These are phyloP conservation scores for Magnusiomyces tetraspermus DNA, from an alignment of 1,139 yeast genomes.

Conservation along the genomic window DNA sequence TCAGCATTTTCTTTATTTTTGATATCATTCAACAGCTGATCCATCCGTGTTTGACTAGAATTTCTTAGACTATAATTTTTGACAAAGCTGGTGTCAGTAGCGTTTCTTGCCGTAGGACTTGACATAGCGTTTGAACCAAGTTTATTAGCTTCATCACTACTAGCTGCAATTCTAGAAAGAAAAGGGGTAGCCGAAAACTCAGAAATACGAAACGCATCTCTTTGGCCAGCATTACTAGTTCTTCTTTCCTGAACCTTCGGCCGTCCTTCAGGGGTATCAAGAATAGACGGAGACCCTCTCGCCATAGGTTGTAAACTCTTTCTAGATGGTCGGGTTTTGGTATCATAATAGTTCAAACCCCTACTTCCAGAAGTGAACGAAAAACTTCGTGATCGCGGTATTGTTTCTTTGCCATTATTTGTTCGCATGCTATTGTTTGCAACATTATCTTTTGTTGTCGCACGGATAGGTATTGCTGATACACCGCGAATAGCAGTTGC, in stretches of 20 bases:
- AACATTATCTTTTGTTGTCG: neutral
- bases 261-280: neutral
- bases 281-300: neutral
- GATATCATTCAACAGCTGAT: too few species aligned
- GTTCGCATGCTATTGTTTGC: neutral
- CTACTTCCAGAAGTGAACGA: neutral
- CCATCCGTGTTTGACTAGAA: too few species aligned
- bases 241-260: conserved; percentile 2
- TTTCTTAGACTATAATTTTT: too few species aligned
- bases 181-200: conserved; percentile 14
- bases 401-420: neutral
- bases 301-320: neutral
- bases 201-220: conserved; percentile 1
- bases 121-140: neutral
- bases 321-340: neutral
- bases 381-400: neutral
- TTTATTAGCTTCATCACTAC: neutral
- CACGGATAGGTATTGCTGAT: neutral
- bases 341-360: neutral
- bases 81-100: neutral
- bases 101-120: neutral
- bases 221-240: neutral
- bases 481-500: neutral
- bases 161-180: conserved; percentile 1
- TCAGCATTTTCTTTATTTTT: neutral